Base-by-base conservation (phyloP, 2,329 filamentous ascomycete species). In the Rutstroemia sp. region DNA sequence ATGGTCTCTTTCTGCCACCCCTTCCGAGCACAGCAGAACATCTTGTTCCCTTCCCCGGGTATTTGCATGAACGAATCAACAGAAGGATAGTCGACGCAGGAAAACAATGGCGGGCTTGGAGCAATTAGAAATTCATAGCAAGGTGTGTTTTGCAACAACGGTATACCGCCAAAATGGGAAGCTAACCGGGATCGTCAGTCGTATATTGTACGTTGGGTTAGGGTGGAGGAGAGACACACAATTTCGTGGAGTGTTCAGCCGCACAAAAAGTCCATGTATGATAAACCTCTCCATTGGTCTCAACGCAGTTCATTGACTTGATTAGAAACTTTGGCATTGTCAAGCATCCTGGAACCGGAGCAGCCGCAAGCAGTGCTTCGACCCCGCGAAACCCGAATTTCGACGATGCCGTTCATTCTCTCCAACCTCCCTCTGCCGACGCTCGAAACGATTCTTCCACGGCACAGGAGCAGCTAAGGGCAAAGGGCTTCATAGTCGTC, bases 161-260 rank as follows among this genome's bases (percentile, higher is more conserved):
- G 21, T 12, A 27, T 47, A 47, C 19, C 25, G 30, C 30, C 30
- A 30, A 38, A 9, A 19, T 12, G 47, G 37, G 19, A 46, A 51
- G 49, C 30, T 55, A 38, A 52, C 65, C 53, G 59, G 63, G 64
- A 64, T 60, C 51, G 38, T 60, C 59, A 97, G 94, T 96, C 91
- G 62, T 99, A 99, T 75, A 91, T 99, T 65, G 89, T 99, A 57
- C 90, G 94, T 69, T 99, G 94, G 92, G 89, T 96, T 65, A 87
- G 90, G 70, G 92, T 96, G 64, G 86, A 91, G 56, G 86, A 90
- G 61, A 88, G 88, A 54, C 87, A 96, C 72, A 96, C 92, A 51
- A 91, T 99, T 66, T 96, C 92, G 16, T 99, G 94, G 94, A 96
- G 90, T 68, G 83, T 99, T 41, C 92, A 97, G 70, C 94, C 94